Evolutionary conservation across 352 stramenopile species (phyloP).

Genomic region (Globisporangium rhizosaccharum): DNA sequence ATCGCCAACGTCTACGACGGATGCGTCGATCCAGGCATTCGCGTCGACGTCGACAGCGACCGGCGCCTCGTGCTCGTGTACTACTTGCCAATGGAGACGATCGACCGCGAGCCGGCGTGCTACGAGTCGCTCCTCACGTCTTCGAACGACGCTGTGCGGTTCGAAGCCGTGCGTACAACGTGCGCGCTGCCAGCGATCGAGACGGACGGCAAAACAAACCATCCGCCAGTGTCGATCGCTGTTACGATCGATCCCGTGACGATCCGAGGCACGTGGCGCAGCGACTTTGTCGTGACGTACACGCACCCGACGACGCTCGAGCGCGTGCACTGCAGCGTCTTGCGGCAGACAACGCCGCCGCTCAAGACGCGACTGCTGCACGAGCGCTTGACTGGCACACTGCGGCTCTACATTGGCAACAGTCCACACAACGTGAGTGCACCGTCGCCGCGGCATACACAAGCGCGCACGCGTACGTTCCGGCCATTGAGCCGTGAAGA

Average conservation of each 20-base stretch:
- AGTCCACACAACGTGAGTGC: constrained; percentile 52
- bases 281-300: constrained; percentile 56
- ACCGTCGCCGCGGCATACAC: constrained; percentile 15
- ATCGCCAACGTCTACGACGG: constrained; percentile 57
- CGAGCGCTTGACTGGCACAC: constrained; percentile 48
- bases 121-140: constrained; percentile 47
- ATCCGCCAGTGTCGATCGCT: constrained; percentile 49
- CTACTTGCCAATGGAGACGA: constrained; percentile 43
- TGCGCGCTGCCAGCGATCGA: constrained; percentile 32
- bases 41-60: constrained; percentile 52
- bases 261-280: constrained; percentile 19
- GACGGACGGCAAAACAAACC: constrained; percentile 21
- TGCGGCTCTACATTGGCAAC: constrained; percentile 57
- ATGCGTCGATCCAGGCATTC: constrained; percentile 64
- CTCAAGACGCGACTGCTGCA: constrained; percentile 20
- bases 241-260: constrained; percentile 44
- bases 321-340: constrained; percentile 30
- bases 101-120: constrained; percentile 29
- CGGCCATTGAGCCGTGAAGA: constrained; percentile 13
- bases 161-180: constrained; percentile 9
- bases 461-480: constrained; percentile 16
- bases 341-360: constrained; percentile 19
- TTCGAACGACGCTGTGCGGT: constrained; percentile 9
- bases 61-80: constrained; percentile 57
- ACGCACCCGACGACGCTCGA: constrained; percentile 38